phyloP scores from a whole-genome alignment of 2,329 filamentous ascomycete genomes.

The Arachnomyces sp. region DNA sequence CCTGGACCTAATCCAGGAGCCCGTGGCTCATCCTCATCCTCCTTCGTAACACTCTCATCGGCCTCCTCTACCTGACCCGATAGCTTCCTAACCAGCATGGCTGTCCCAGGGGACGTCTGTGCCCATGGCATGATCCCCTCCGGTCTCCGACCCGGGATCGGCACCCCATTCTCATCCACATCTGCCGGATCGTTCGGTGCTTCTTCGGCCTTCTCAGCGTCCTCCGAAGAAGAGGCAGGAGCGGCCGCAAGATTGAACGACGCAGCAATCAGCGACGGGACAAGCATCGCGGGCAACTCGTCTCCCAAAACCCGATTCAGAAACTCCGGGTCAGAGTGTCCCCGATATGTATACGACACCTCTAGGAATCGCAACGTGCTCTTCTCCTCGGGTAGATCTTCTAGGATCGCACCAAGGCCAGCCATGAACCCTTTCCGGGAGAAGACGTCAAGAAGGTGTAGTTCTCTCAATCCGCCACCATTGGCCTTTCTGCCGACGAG shows the following conservation, averaged over 20 bases:
- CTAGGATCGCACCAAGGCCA: slow-evolving; percentile 17
- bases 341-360: slow-evolving; percentile 40
- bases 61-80: slow-evolving; percentile 1
- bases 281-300: slow-evolving; percentile 29
- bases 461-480: slow-evolving; percentile 28
- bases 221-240: slow-evolving; percentile 15
- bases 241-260: slow-evolving; percentile 29
- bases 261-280: slow-evolving; percentile 30
- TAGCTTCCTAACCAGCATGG: slow-evolving; percentile 8
- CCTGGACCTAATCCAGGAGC: slow-evolving; percentile 21
- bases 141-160: slow-evolving; percentile 7
- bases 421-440: slow-evolving; percentile 35
- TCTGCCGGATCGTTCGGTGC: slow-evolving; percentile 15
- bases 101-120: slow-evolving; percentile 1
- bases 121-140: slow-evolving; percentile 8
- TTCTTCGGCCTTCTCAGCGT: slow-evolving; percentile 12
- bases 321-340: slow-evolving; percentile 37
- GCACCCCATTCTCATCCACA: slow-evolving; percentile 9
- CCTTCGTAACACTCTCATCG: slow-evolving; percentile 2
- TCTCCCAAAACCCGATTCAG: slow-evolving; percentile 31
- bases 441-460: slow-evolving; percentile 45
- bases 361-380: slow-evolving; percentile 38
- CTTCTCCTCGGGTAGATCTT: slow-evolving; percentile 11
- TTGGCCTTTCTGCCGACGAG: slow-evolving; percentile 13
- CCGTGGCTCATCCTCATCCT: slow-evolving; percentile 23